Conservation (phyloP, 148 eudicot species). For the Dysphania ambrosioides region DNA sequence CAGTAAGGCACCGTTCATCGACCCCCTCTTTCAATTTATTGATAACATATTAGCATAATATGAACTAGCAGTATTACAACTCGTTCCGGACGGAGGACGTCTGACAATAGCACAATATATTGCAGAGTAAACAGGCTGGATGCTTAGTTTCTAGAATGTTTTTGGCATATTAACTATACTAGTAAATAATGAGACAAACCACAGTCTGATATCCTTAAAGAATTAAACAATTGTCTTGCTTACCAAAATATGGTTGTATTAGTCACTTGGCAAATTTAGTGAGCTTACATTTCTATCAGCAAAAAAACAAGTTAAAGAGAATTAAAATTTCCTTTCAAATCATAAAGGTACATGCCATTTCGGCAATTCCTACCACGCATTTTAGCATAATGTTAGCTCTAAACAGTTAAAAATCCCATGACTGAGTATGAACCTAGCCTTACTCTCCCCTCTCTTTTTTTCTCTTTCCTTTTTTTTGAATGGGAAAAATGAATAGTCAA, state of each 20-base stretch:
- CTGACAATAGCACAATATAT: too few species aligned
- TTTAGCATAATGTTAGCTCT: constrained; percentile 1
- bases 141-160: too few species aligned
- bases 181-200: too few species aligned
- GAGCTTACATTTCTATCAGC: neutral
- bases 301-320: neutral
- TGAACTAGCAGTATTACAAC: too few species aligned
- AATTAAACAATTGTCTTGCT: neutral
- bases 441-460: neutral
- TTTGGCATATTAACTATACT: too few species aligned
- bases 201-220: too few species aligned
- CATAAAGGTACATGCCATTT: constrained; percentile 2
- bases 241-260: neutral
- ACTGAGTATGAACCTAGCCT: neutral
- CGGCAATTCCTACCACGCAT: neutral
- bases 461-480: too few species aligned
- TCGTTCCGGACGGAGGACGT: too few species aligned
- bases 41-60: too few species aligned
- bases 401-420: constrained; percentile 6
- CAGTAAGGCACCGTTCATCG: too few species aligned
- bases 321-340: neutral
- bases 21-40: too few species aligned
- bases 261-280: neutral
- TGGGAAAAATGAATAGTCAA: constrained; percentile 1
- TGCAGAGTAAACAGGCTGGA: too few species aligned